Conservation (phyloP, 768 basidiomycete genomes). For the Kwoniella mangroviensis region DNA sequence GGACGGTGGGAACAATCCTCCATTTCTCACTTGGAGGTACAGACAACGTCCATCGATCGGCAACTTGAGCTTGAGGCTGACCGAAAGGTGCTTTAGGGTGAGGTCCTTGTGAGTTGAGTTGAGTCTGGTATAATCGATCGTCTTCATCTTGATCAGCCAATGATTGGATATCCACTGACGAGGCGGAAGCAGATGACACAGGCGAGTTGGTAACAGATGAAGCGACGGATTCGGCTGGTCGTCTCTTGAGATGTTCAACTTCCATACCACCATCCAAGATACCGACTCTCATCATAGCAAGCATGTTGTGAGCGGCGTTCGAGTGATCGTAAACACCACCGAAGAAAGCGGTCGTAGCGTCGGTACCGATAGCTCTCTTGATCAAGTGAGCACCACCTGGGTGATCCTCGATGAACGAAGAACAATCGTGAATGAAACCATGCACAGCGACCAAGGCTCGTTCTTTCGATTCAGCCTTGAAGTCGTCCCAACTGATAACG, state of each 20-base stretch:
- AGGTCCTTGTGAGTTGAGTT: slow-evolving; percentile 49
- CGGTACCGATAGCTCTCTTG: slow-evolving; percentile 82
- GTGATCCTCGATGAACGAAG: slow-evolving; percentile 83
- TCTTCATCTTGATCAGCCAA: slow-evolving; percentile 19
- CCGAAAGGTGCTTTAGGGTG: slow-evolving; percentile 55
- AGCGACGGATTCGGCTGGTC: slow-evolving; percentile 37
- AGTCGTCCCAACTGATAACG: slow-evolving; percentile 84
- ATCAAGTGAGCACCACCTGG: slow-evolving; percentile 87
- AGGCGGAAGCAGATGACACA: slow-evolving; percentile 33
- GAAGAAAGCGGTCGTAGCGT: slow-evolving; percentile 92
- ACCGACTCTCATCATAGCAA: slow-evolving; percentile 79
- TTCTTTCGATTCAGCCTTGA: slow-evolving; percentile 76
- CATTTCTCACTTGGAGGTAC: slow-evolving; percentile 76
- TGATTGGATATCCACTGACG: slow-evolving; percentile 24
- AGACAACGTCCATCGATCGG: slow-evolving; percentile 53
- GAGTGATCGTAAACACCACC: slow-evolving; percentile 89
- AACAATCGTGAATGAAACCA: slow-evolving; percentile 90
- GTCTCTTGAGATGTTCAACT: slow-evolving; percentile 59
- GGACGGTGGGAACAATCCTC: slow-evolving; percentile 63
- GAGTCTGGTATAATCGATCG: slow-evolving; percentile 35
- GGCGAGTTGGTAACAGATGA: slow-evolving; percentile 33
- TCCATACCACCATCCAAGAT: slow-evolving; percentile 71
- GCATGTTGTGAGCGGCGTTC: slow-evolving; percentile 82
- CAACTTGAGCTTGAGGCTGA: slow-evolving; percentile 63
- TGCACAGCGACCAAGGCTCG: slow-evolving; percentile 84